Base-by-base conservation (phyloP, 345 rosid genomes). In the Boechera divaricarpa region DNA sequence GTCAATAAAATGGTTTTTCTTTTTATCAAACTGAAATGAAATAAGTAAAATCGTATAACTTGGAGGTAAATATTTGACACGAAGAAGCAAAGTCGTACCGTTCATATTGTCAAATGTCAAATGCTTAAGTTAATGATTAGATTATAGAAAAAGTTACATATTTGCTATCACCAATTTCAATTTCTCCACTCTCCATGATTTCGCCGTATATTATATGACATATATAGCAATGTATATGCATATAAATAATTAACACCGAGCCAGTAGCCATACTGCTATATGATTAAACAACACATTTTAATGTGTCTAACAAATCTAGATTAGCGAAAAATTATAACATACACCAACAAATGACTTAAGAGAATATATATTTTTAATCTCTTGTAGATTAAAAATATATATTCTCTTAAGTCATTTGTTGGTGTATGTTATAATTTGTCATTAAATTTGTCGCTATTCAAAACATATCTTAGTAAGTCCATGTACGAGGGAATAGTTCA, bases 41-140 rank as follows among this genome's bases (percentile, higher is more conserved):
- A 74, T 15, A 45, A 53, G 39, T 45, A 5, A 35, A 67, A 16
- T 48, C 26, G n/a, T 57, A 13, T 56, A 67, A 42, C 18, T 49
- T 31, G 51, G 51, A 60, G 33, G 69, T 59, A 28, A 33, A 75
- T 48, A 58, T 59, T 66, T 68, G 75, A 71, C 63, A 71, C 47
- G 47, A 58, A 58, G 63, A 76, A 60, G 63, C 69, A 51, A 76
- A 68, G 69, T 68, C 69, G 62, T 41, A 68, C 53, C 62, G 49
- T 67, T 52, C 69, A 38, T 66, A 51, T 31, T 58, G 61, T 75
- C 74, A 67, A 59, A 39, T 47, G 44, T 29, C 39, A 58, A 58
- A 67, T 67, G 53, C 67, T 28, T 36, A 21, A 6, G 48, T 21
- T 53, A 24, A 61, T 77, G 59, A 47, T 64, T 55, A 63, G 42